phyloP scores from a whole-genome alignment of 805 yeast species.

The Saccharomycopsis synnaedendra region DNA sequence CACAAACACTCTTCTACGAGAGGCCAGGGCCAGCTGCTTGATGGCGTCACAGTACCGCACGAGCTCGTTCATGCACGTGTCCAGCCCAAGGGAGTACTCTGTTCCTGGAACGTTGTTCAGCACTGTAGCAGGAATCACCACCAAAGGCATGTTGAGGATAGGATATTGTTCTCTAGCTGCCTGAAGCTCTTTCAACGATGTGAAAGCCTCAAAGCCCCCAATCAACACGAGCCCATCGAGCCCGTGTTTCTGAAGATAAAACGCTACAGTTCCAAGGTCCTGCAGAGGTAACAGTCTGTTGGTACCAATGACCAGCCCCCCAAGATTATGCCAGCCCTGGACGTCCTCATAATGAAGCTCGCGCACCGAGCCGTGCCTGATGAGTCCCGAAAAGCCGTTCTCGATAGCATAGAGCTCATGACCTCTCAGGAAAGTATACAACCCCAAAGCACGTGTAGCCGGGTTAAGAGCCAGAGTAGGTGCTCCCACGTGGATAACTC shows the following conservation, averaged over 20 bases:
- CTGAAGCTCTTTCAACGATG: constrained; percentile 70
- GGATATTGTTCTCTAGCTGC: constrained; percentile 73
- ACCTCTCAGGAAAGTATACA: constrained; percentile 81
- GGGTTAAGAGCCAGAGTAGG: constrained; percentile 96
- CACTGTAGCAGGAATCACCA: constrained; percentile 87
- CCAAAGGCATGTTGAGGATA: constrained; percentile 88
- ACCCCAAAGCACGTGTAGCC: constrained; percentile 82
- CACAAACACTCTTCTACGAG: constrained; percentile 88
- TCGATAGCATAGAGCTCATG: constrained; percentile 85
- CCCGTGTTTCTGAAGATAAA: constrained; percentile 77
- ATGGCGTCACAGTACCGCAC: constrained; percentile 91
- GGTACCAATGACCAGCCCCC: constrained; percentile 97
- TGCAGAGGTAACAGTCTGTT: constrained; percentile 73
- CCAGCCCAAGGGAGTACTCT: constrained; percentile 89
- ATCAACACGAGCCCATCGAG: constrained; percentile 84
- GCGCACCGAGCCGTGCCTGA: constrained; percentile 76
- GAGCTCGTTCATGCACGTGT: constrained; percentile 87
- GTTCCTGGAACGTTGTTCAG: constrained; percentile 99
- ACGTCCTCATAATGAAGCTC: constrained; percentile 78
- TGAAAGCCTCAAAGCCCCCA: constrained; percentile 98
- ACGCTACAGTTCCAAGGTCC: constrained; percentile 87
- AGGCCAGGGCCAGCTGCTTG: constrained; percentile 89
- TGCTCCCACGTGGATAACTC: constrained; percentile 88
- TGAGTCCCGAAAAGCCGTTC: constrained; percentile 88
- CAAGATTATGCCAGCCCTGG: constrained; percentile 77